Conservation (phyloP, 805 yeast genomes). For the Phaffomyces thermotolerans region DNA sequence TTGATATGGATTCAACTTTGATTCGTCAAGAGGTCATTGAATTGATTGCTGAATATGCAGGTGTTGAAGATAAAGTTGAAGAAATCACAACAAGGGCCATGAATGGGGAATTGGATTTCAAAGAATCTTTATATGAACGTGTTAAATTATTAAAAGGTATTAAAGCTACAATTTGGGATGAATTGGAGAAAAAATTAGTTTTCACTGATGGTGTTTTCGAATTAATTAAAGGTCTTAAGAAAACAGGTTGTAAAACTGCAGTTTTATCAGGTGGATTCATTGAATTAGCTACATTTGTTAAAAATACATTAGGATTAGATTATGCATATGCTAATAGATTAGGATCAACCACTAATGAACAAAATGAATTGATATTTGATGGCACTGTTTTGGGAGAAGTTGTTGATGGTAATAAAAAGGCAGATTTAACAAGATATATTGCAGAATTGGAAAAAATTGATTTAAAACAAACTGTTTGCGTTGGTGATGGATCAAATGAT, state of each 20-base stretch:
- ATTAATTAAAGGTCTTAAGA: constrained; percentile 54
- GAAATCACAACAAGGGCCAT: constrained; percentile 88
- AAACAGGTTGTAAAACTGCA: constrained; percentile 61
- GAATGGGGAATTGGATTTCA: constrained; percentile 95
- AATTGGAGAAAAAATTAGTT: constrained; percentile 56
- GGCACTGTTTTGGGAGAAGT: constrained; percentile 77
- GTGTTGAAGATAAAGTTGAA: constrained; percentile 80
- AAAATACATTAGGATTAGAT: constrained; percentile 61
- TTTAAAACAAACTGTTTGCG: constrained; percentile 57
- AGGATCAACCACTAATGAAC: constrained; percentile 37
- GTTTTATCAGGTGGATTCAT: constrained; percentile 94
- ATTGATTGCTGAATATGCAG: constrained; percentile 89
- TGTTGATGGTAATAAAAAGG: constrained; percentile 83
- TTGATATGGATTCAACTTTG: constrained; percentile 97
- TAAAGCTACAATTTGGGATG: constrained; percentile 70
- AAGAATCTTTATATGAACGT: constrained; percentile 67
- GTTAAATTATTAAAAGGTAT: constrained; percentile 81
- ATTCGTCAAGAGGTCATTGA: constrained; percentile 97
- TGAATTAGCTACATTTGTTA: constrained; percentile 76
- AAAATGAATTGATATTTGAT: constrained; percentile 43
- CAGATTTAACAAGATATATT: constrained; percentile 56
- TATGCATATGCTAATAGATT: constrained; percentile 83
- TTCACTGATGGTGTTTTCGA: constrained; percentile 86
- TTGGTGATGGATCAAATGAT: constrained; percentile 98
- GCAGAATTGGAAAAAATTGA: constrained; percentile 49